Evolutionary conservation across 179 eudicot species (phyloP), one percentile per base, ranked within the genome.

Genomic region (Beta corolliflora): DNA sequence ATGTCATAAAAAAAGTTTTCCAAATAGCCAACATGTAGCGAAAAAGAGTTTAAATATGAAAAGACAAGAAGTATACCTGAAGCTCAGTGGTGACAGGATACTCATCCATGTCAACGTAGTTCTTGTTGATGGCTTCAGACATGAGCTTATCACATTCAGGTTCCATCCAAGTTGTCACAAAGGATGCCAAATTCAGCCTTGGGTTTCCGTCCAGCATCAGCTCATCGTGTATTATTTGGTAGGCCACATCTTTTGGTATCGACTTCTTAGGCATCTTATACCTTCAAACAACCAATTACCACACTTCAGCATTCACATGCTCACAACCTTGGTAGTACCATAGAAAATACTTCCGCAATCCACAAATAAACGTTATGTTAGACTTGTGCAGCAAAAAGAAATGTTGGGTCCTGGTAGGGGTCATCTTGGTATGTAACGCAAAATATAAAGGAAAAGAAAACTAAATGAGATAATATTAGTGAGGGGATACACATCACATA

Each of bases 111-210:
- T 90, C 92, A 3, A 90, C 92, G 31, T 90, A 90, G 78, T 89
- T 89, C 81, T 89, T 89, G 79, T 88, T 89, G n/a, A 88, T 81
- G 58, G 90, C 66, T 29, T 77, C 87, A 77, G 86, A 77, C 81
- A 89, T 87, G 31, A 88, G 89, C 85, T 88, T 88, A 54, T 90
- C 89, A 44, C 92, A 90, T 71, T 88, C 91, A 0, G 91, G 91
- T 80, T 89, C 92, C 92, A 89, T 89, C 92, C 92, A 89, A 13
- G 90, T 89, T 0, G 92, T 89, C 29, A 90, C 93, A 48, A 90
- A 90, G 4, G 91, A 88, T 0, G 91, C 93, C 66, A 90, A 80
- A 58, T 90, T 90, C 19, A 90, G 87, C 86, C 91, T 77, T 8
- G 91, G 93, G 66, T 90, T 90, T 5, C 91, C 92, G 23, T 90